Conservation (phyloP, 2,329 filamentous ascomycete genomes). For the Celoporthe dispersa region DNA sequence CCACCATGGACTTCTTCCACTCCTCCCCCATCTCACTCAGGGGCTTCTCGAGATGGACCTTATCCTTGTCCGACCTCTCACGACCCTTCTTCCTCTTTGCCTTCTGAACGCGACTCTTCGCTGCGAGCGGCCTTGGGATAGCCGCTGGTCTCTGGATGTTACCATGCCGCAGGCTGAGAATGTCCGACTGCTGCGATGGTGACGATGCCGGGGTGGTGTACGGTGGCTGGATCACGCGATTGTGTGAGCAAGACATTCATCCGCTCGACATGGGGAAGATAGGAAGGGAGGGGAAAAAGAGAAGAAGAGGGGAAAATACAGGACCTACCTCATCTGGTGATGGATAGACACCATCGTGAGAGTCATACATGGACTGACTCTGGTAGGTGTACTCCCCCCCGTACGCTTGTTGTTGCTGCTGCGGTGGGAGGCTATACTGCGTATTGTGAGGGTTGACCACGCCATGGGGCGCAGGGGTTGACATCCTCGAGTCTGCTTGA, state of each 20-base stretch:
- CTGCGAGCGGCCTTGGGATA: constrained; percentile 33
- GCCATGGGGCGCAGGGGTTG: constrained; percentile 42
- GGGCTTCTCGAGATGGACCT: constrained; percentile 59
- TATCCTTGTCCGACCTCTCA: constrained; percentile 47
- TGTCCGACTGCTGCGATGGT: constrained; percentile 44
- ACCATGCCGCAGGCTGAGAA: constrained; percentile 46
- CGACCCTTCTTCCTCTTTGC: constrained; percentile 48
- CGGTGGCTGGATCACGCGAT: constrained; percentile 37
- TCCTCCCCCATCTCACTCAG: constrained; percentile 73
- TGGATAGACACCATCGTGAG: constrained; percentile 33
- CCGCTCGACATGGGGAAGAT: not conserved
- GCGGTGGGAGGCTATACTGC: constrained; percentile 39
- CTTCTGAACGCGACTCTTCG: constrained; percentile 38
- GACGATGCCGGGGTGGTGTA: constrained; percentile 59
- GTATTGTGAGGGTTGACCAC: constrained; percentile 31
- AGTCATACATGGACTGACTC: constrained; percentile 27
- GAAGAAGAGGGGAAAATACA: not conserved
- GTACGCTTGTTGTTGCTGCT: constrained; percentile 33
- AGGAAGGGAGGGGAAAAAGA: not conserved
- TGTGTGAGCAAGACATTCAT: constrained; percentile 17
- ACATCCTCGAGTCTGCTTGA: constrained; percentile 44
- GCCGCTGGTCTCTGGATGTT: constrained; percentile 28
- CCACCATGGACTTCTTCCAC: constrained; percentile 61
- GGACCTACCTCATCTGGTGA: constrained; percentile 16
- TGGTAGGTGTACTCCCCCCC: constrained; percentile 16